phyloP scores from a whole-genome alignment of 371 early-diverging fungal species.

The Circinella umbellata region DNA sequence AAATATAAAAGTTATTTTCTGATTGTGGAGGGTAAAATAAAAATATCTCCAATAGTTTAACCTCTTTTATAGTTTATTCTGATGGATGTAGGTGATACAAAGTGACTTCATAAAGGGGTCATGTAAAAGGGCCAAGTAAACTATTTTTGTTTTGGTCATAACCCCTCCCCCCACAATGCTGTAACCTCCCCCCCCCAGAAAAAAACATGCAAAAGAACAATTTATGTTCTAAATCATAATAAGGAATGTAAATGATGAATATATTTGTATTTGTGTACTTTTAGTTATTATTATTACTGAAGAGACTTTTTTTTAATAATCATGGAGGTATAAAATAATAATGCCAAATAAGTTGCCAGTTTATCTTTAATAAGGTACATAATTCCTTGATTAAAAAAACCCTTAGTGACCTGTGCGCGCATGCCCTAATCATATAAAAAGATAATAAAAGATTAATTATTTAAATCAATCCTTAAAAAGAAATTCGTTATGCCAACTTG shows the following conservation, averaged over 20 bases:
- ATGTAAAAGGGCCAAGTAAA: not conserved
- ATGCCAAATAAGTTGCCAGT: conserved; percentile 56
- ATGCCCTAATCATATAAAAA: conserved; percentile 33
- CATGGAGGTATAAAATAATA: conserved; percentile 50
- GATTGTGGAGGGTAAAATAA: conserved; percentile 3
- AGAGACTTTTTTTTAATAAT: conserved; percentile 2
- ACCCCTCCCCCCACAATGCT: too few relatives aligned
- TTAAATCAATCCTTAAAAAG: too few relatives aligned
- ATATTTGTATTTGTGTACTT: too few relatives aligned
- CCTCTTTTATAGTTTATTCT: too few relatives aligned
- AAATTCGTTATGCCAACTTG: too few relatives aligned
- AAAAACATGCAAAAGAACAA: too few relatives aligned
- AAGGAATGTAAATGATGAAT: too few relatives aligned
- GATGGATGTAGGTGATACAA: not conserved
- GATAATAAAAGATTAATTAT: not conserved
- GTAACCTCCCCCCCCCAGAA: too few relatives aligned
- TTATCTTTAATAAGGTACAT: conserved; percentile 73
- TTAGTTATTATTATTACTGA: not conserved
- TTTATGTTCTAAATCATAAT: too few relatives aligned
- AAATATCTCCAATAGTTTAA: not conserved
- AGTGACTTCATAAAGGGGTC: not conserved
- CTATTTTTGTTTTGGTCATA: too few relatives aligned
- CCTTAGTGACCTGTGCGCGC: conserved; percentile 64
- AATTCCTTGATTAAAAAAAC: conserved; percentile 67
- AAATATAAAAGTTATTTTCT: too few relatives aligned